Evolutionary conservation across 345 rosid genomes (phyloP).

Genomic region (Arabidopsis thaliana): DNA sequence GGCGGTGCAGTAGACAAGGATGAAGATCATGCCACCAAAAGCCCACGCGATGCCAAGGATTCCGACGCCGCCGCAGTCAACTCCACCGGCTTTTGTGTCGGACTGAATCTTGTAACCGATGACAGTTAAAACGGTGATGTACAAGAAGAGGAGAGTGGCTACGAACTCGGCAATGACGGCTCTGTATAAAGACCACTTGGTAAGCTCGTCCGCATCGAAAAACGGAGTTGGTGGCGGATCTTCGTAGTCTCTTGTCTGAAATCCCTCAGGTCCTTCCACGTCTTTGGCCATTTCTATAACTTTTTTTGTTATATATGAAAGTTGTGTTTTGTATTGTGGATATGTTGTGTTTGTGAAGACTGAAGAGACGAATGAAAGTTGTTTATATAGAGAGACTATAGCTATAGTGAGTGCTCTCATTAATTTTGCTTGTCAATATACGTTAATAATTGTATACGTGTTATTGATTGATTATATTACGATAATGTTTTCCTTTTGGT

Average conservation of each 20-base stretch:
- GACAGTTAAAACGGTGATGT: conserved; percentile 66
- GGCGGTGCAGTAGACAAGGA: conserved; percentile 75
- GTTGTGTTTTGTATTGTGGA: conserved; percentile 6
- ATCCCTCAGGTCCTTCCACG: conserved; percentile 52
- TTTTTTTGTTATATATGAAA: background rate
- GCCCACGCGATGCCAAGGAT: conserved; percentile 75
- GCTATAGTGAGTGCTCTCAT: conserved; percentile 20
- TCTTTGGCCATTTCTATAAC: conserved; percentile 55
- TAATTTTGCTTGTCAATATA: conserved; percentile 17
- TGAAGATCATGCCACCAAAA: conserved; percentile 75
- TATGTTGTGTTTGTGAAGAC: conserved; percentile 31
- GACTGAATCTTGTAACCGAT: conserved; percentile 60
- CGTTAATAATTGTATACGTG: conserved; percentile 19
- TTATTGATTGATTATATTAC: conserved; percentile 12
- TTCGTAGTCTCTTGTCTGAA: conserved; percentile 58
- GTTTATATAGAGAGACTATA: conserved; percentile 46
- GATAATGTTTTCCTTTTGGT: conserved; percentile 17
- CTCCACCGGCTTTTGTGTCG: conserved; percentile 36
- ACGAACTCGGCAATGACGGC: conserved; percentile 68
- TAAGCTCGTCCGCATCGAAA: conserved; percentile 56
- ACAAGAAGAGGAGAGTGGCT: conserved; percentile 70
- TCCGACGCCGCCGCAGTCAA: conserved; percentile 61
- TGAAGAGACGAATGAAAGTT: conserved; percentile 6
- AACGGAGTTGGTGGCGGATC: conserved; percentile 67
- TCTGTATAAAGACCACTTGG: conserved; percentile 62